Base-by-base conservation (phyloP, 164 flowering plant species). In the Vitis rotundifolia region DNA sequence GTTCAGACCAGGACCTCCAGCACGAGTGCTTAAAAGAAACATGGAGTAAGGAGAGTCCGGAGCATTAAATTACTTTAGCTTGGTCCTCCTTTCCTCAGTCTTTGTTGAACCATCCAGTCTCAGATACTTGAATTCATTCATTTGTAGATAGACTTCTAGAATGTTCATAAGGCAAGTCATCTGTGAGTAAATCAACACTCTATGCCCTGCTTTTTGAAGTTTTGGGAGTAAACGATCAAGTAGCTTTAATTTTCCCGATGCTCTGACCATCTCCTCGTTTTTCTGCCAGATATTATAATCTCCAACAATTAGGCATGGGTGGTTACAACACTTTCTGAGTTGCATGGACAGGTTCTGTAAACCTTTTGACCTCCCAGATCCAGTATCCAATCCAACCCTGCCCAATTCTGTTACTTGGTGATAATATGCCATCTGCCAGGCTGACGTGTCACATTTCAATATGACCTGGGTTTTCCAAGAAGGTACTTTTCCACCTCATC, bases 401-500 rank as follows among this genome's bases (percentile, higher is more conserved):
- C 99, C 99, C 68, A 76, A 54, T 57, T 85, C 88, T 12, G 97
- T 93, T 63, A 93, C 90, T 77, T 96, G 99, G 64, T 91, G 91
- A 75, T 93, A 96, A 71, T 96, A 93, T 49, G 78, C 92, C 82
- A 87, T 96, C 86, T 96, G 99, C 98, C 98, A 93, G 44, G 97
- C 91, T 60, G 99, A 96, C 87, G 92, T 67, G 67, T 96, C 99
- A 81, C 98, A 96, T 82, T 96, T 96, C 62, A 93, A 83, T 77
- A 93, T 88, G 68, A 96, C 99, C 76, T 96, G 98, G 8, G 87
- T 83, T 76, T 93, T 96, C 85, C 84, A 60, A 98, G 99, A 76
- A 96, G 97, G 80, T 2, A 96, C 78, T 96, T 96, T 84, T 93
- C 99, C 72, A 96, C 99, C 80, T 96, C 98, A 80, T 85, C 96